Base-by-base conservation (phyloP, 1,139 yeast species). In the Blastobotrys indianensis region DNA sequence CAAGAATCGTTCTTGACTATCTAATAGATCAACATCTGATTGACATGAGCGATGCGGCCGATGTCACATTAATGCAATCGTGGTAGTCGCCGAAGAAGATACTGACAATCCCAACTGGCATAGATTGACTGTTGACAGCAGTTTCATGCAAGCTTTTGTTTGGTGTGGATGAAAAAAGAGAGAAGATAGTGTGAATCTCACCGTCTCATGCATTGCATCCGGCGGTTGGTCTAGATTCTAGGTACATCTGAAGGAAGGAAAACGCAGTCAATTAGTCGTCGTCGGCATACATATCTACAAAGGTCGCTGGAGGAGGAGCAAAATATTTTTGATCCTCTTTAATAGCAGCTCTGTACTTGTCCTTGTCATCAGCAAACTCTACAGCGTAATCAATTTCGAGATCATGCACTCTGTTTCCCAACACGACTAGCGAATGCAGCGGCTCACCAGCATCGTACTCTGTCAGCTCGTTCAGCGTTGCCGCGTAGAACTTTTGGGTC, bases 391-490 rank as follows among this genome's bases (percentile, higher is more conserved):
- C 97, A 59, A 87, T 69, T 64, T 92, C 98, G 52, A 92, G 74
- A 50, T 92, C 97, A 61, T 92, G 98, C 28, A 88, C 92, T 63
- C 86, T 90, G 74, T 94, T 81, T 32, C 98, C 98, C 51, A 90
- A 73, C 69, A 92, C 82, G 41, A 92, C 80, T 57, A 92, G 75
- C 4, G 97, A 86, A 65, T 92, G 98, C 57, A 92, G 72, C 29
- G 98, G 98, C 58, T 82, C 95, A 23, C 98, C 98, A 9, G 95
- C 79, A 55, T 90, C 97, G 60, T 85, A 88, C 45, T 77, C 77
- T 8, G 85, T 74, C 62, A 92, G 72, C 42, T 67, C 66, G 51
- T 75, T 67, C 54, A 92, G 74, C 17, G 96, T 84, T 2, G 83
- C 98, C 9, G 97, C 94, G 59, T 83, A 82, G 67, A 92, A 85